A percentile compares a stretch with the other conserved stretches of the same genome.
Conservation (phyloP, 2,329 filamentous ascomycete species). For the Arthrocladium fulminans region DNA sequence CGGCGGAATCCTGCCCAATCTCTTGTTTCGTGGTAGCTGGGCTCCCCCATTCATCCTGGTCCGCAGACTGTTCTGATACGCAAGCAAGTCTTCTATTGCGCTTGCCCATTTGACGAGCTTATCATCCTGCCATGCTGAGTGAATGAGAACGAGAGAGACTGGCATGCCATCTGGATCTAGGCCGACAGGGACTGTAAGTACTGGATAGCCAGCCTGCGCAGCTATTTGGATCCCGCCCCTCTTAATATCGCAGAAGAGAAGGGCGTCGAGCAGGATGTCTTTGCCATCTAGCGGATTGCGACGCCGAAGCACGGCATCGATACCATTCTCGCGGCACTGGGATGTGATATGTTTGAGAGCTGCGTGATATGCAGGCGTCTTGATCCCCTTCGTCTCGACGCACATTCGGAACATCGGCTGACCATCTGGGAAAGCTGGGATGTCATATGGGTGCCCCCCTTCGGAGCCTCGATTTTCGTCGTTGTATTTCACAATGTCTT, state of each 20-base stretch:
- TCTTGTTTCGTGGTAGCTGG: background rate
- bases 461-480: conserved; percentile 56
- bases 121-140: conserved; percentile 54
- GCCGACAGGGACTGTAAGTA: conserved; percentile 60
- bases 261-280: conserved; percentile 43
- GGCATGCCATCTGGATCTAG: conserved; percentile 30
- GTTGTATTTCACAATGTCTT: conserved; percentile 57
- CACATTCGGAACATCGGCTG: conserved; percentile 63
- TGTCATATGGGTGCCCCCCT: conserved; percentile 50
- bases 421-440: conserved; percentile 58
- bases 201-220: conserved; percentile 67
- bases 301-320: conserved; percentile 54
- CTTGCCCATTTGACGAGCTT: conserved; percentile 53
- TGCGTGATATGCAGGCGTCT: conserved; percentile 57
- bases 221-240: conserved; percentile 58
- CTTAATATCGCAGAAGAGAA: conserved; percentile 61
- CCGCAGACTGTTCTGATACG: background rate
- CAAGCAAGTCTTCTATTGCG: conserved; percentile 51
- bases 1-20: conserved; percentile 20
- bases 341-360: conserved; percentile 55
- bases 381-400: conserved; percentile 50
- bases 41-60: background rate
- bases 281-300: conserved; percentile 20
- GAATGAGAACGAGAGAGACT: conserved; percentile 36
- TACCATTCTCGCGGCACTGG: conserved; percentile 52